Base-by-base conservation (phyloP, 257 asterid species). In the Echites panduratus region DNA sequence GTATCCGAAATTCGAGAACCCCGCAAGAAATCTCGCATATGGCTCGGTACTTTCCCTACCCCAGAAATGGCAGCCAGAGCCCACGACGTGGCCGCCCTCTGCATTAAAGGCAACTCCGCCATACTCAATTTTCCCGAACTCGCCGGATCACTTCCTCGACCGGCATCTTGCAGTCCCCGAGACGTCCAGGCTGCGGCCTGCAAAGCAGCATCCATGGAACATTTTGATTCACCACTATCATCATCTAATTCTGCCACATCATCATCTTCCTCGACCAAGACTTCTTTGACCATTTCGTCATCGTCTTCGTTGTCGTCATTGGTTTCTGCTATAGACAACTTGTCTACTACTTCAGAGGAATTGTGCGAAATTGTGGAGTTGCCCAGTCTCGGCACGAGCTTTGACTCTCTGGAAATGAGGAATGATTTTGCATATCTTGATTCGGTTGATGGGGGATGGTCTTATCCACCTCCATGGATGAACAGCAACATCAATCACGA, bases 31-130 rank as follows among this genome's bases (percentile, higher is more conserved):
- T 89, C 97, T 0, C 83, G 97, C 32, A 92, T 92, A 74, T 92
- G 97, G 97, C 72, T 92, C 0, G 97, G 97, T 0, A 92, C 97
- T 0, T 92, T 88, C 68, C 82, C 97, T 0, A 88, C 89, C 0
- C 95, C 96, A 4, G 95, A 92, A 68, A 92, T 92, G 97, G 96
- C 97, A 43, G 97, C 97, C 74, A 83, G 97, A 78, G 97, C 97
- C 10, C 97, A 92, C 66, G 97, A 92, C 79, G 97, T 84, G 54
- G 97, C 97, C 0, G 96, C 96, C 3, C 44, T 89, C 6, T 86
- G 90, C 84, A 89, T 91, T 29, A 91, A 91, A 27, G 97, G 97
- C 19, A 81, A 82, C 13, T 77, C 96, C 3, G 97, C 92, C 1
- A 87, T 85, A 1, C 89, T 91, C 10, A 89, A 91, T 69, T 91